Conservation (phyloP, 352 stramenopile species). For the Nothophytophthora sp. region DNA sequence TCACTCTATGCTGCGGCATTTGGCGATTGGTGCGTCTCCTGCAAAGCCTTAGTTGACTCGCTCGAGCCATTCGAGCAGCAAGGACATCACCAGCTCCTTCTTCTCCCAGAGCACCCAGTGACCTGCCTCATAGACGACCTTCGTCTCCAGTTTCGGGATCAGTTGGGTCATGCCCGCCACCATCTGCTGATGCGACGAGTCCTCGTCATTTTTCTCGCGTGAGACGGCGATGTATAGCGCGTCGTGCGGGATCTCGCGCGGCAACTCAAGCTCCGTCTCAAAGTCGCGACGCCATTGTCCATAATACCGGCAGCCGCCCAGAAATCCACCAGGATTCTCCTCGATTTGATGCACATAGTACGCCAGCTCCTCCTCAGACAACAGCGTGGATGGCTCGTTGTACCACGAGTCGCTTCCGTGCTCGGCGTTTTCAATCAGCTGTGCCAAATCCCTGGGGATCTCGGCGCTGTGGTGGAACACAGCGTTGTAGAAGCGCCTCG, state of each 20-base stretch:
- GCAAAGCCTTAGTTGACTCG: conserved; percentile 19
- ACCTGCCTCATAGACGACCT: conserved; percentile 34
- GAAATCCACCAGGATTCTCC: conserved; percentile 36
- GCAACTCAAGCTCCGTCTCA: conserved; percentile 27
- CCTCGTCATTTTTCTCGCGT: neutral
- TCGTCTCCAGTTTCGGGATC: conserved; percentile 33
- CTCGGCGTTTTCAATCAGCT: conserved; percentile 17
- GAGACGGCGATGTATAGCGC: conserved; percentile 42
- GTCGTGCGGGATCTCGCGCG: conserved; percentile 23
- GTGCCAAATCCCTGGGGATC: neutral
- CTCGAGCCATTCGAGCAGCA: conserved; percentile 27
- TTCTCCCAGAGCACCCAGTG: conserved; percentile 51
- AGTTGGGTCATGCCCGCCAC: conserved; percentile 33
- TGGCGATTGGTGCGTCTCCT: too few relatives aligned
- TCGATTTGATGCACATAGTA: conserved; percentile 36
- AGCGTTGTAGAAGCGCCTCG: conserved; percentile 33
- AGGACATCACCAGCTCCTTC: conserved; percentile 19
- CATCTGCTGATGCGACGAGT: conserved; percentile 16
- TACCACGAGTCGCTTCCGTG: conserved; percentile 16
- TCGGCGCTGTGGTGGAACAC: conserved; percentile 33
- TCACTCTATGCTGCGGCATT: conserved; percentile 10
- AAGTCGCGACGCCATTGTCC: conserved; percentile 42
- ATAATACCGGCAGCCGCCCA: conserved; percentile 39
- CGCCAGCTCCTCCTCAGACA: conserved; percentile 37
- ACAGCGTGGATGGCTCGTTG: conserved; percentile 25